These are phyloP conservation scores for Ganoderma resinaceum DNA, from an alignment of 1,284 basidiomycete genomes.

Conservation along the genomic window DNA sequence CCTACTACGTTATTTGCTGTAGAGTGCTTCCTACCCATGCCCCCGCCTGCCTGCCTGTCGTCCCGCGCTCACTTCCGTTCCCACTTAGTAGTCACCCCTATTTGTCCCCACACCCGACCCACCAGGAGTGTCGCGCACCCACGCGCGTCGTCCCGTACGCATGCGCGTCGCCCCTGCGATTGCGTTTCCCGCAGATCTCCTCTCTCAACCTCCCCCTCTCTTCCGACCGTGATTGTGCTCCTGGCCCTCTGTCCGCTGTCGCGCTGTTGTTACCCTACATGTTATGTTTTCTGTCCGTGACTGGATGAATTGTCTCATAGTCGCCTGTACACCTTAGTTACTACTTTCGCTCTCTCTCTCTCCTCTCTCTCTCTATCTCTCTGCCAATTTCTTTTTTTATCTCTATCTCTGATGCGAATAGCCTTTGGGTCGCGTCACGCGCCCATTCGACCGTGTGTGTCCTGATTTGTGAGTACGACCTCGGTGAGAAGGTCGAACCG, in stretches of 20 bases:
- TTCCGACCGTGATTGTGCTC: neutral
- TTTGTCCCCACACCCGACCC: neutral
- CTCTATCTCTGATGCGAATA: neutral
- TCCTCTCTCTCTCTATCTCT: neutral
- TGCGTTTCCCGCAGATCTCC: neutral
- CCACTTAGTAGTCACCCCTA: neutral
- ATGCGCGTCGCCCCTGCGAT: neutral
- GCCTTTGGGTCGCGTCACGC: too few species aligned
- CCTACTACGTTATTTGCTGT: constrained; percentile 10
- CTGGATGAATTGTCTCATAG: neutral
- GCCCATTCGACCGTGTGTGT: neutral
- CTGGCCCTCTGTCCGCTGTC: constrained; percentile 19
- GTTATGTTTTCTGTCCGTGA: constrained; percentile 22
- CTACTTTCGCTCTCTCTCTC: neutral
- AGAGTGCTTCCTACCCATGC: constrained; percentile 4
- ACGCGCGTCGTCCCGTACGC: neutral
- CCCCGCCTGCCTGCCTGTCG: neutral
- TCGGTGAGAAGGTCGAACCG: neutral
- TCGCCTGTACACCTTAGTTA: constrained; percentile 5
- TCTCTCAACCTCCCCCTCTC: neutral
- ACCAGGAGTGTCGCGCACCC: neutral
- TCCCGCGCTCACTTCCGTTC: neutral
- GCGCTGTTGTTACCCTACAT: constrained; percentile 30
- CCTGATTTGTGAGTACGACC: neutral
- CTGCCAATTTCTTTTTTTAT: constrained; percentile 2